phyloP scores from a whole-genome alignment of 352 stramenopile species.

The Phytophthora fragariaefolia region DNA sequence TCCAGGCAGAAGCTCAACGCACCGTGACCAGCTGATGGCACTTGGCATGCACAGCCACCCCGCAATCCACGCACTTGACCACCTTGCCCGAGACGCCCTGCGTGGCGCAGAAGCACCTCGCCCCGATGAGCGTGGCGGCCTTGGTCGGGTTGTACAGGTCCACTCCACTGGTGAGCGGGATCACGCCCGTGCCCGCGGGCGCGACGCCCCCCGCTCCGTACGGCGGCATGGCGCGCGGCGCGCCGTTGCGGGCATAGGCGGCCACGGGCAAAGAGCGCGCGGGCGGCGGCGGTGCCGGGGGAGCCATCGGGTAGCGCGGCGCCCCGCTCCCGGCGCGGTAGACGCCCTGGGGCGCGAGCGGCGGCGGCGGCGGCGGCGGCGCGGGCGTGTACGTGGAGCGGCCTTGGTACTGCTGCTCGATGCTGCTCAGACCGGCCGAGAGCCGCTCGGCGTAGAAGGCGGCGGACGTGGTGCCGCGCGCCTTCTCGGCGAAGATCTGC shows the following conservation, averaged over 20 bases:
- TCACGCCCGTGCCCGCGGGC: constrained; percentile 20
- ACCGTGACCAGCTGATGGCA: constrained; percentile 78
- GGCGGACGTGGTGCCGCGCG: constrained; percentile 52
- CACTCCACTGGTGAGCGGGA: constrained; percentile 34
- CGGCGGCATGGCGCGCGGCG: neutral
- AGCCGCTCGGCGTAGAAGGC: constrained; percentile 70
- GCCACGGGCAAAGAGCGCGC: constrained; percentile 22
- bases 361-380: constrained; percentile 5
- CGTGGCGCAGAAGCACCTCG: constrained; percentile 67
- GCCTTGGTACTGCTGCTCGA: constrained; percentile 54
- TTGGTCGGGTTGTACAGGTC: constrained; percentile 47
- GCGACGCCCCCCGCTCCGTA: constrained; percentile 16
- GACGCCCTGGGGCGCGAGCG: neutral
- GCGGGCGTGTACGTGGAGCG: constrained; percentile 3
- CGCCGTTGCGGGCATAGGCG: constrained; percentile 18
- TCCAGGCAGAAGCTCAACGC: too few species aligned
- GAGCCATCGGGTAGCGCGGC: constrained; percentile 14
- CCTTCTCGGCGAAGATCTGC: constrained; percentile 61
- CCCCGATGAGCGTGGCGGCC: constrained; percentile 40
- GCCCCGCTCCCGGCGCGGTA: constrained; percentile 12
- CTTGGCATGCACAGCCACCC: constrained; percentile 73
- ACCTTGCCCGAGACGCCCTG: constrained; percentile 46
- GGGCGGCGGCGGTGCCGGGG: constrained; percentile 20
- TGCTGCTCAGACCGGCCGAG: constrained; percentile 44
- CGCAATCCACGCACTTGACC: constrained; percentile 60